Conservation (phyloP, 768 basidiomycete genomes). For the Hygrocybe coccinea region DNA sequence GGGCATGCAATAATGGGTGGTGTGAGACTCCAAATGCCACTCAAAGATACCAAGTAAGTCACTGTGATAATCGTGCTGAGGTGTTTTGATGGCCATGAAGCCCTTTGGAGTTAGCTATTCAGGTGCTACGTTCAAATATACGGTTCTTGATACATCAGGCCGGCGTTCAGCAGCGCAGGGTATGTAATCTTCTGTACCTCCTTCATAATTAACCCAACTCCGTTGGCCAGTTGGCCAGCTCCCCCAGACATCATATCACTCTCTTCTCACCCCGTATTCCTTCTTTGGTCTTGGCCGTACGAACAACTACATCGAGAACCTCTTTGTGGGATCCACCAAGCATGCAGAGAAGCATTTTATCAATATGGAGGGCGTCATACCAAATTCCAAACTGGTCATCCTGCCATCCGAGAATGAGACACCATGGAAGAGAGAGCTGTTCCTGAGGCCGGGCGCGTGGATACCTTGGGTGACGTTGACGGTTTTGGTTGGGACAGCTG, state of each 20-base stretch:
- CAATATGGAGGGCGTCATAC: constrained; percentile 94
- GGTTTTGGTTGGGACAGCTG: constrained; percentile 63
- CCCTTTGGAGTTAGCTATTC: constrained; percentile 93
- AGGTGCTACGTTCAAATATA: constrained; percentile 95
- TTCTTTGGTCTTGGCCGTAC: constrained; percentile 97
- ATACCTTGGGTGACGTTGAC: constrained; percentile 96
- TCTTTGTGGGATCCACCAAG: constrained; percentile 90
- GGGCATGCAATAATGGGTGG: constrained; percentile 81
- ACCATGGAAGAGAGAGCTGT: constrained; percentile 86
- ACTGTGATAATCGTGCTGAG: background rate
- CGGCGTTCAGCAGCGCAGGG: constrained; percentile 87
- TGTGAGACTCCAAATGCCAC: constrained; percentile 63
- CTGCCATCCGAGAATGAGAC: constrained; percentile 57
- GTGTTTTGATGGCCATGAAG: constrained; percentile 36
- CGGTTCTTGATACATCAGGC: constrained; percentile 87
- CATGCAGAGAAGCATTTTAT: constrained; percentile 70
- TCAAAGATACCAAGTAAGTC: constrained; percentile 67
- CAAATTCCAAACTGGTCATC: constrained; percentile 96
- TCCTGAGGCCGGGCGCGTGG: constrained; percentile 92
- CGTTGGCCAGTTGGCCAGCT: constrained; percentile 71
- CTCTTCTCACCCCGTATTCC: constrained; percentile 86
- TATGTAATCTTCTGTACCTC: constrained; percentile 24
- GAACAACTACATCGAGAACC: constrained; percentile 99
- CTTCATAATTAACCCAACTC: constrained; percentile 4
- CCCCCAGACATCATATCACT: constrained; percentile 87